Evolutionary conservation across 441 rosid species (phyloP), one percentile per base, ranked within the genome.

Genomic region (Mallotus japonicus): DNA sequence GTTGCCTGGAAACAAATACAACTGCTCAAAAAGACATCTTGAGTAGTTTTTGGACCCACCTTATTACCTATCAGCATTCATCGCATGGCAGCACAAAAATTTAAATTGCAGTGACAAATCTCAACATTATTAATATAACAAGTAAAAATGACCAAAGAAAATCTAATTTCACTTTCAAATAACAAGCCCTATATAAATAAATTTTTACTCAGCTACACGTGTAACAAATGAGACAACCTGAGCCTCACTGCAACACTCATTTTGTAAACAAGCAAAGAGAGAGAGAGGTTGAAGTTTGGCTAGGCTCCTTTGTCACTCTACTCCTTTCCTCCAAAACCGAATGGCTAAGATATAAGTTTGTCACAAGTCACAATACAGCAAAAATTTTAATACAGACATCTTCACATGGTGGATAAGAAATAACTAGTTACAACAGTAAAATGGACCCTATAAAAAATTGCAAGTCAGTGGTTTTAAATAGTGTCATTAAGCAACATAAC

Each of bases 1-100:
- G 88, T 83, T 9, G 90, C 88, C 98, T 93, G 89, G 71, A 76
- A 78, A 73, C 75, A 76, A 47, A 77, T 28, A 61, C 28, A 80
- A 75, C 32, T 17, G 73, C 24, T 58, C 15, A 73, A 20, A 40
- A 64, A 49, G 16, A 46, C 6, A 57, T 2, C 5, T 13, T 3
- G 28, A 32, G 11, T 12, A 17, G 50, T 20, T 53, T 4, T 20
- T 34, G 64, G 14, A 22, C 3, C 61, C 66, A 67, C 1, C 47
- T 46, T 13, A 58, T 3, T 58, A 58, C 40, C 40, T 22, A 10
- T 24, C 24, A 58, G 62, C 40, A 20, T 56, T 56, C 32, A 2
- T 58, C 40, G 17, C 9, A 58, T 3, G 20, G n/a, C 67, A 47
- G 13, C 11, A 12, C 13, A n/a, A n/a, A 63, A 42, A 63, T 24